A percentile compares a stretch with the other conserved stretches of the same genome.
phyloP scores from a whole-genome alignment of 2,329 filamentous ascomycete genomes.

The Epicoccum sorghinum region DNA sequence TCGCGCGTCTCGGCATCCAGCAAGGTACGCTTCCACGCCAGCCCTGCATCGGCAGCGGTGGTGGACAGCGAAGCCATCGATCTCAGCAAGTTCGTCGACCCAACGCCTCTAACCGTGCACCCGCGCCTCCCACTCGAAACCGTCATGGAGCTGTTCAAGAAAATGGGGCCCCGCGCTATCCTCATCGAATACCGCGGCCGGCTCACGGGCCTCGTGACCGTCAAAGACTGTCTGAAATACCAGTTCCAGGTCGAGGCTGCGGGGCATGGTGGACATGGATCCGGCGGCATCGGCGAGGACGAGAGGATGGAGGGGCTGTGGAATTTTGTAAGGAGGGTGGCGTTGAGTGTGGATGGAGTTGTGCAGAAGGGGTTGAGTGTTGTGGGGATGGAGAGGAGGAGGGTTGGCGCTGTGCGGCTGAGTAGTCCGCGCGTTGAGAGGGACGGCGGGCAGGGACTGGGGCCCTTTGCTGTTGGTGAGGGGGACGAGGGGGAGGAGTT shows the following conservation, averaged over 20 bases:
- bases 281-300: constrained; percentile 19
- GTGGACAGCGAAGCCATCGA: constrained; percentile 58
- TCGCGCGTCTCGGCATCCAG: constrained; percentile 55
- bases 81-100: constrained; percentile 85
- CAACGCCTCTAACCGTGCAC: constrained; percentile 88
- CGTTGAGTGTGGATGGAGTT: constrained; percentile 22
- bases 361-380: constrained; percentile 22
- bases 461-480: constrained; percentile 10
- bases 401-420: constrained; percentile 32
- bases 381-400: constrained; percentile 17
- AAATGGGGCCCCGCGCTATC: constrained; percentile 93
- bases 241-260: constrained; percentile 94
- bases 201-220: constrained; percentile 84
- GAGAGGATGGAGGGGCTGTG: constrained; percentile 41
- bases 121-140: constrained; percentile 92
- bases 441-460: constrained; percentile 20
- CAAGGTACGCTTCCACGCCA: constrained; percentile 67
- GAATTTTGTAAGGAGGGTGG: constrained; percentile 19
- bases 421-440: constrained; percentile 26
- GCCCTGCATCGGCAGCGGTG: neutral
- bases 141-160: constrained; percentile 98
- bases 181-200: constrained; percentile 88
- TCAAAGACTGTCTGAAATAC: constrained; percentile 96
- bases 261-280: constrained; percentile 63
- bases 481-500: constrained; percentile 5